Base-by-base conservation (phyloP, 108 stramenopile genomes). In the Stephanodiscus minutulus region DNA sequence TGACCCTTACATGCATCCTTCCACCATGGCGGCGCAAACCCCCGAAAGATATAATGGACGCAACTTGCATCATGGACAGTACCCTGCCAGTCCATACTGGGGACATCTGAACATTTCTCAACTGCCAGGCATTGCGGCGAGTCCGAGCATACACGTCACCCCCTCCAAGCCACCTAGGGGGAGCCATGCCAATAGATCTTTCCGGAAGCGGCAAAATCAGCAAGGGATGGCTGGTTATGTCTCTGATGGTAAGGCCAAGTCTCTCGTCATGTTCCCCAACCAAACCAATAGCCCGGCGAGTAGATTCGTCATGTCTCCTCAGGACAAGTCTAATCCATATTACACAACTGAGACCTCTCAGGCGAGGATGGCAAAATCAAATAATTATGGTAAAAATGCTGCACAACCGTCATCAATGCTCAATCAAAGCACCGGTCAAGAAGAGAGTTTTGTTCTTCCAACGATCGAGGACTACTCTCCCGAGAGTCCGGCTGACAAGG, bases 381-480 rank as follows among this genome's bases (percentile, higher is more conserved):
- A 37, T 33, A 39, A 64, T 5, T 48, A 57, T 11, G 50, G 33
- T 27, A 68, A 57, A 46, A 36, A 37, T 27, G 59, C 68, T n/a
- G 56, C 56, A 0, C 31, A 28, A 43, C 27, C 62, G 21, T 20
- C 74, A 24, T 67, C 66, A 18, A 25, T 35, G 17, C 78, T 79
- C 61, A 79, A 79, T 59, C 71, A 72, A 10, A 79, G 78, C 56
- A 37, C 44, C 20, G 64, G 73, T 37, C 65, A 61, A 24, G 78
- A 79, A 36, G 78, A 79, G 49, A 79, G 78, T 61, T 79, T 79
- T 68, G 78, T 80, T 49, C 68, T 80, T 9, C 79, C 79, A 37
- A 64, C 71, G 52, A 80, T 80, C 50, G 72, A 73, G 36, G 79
- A 73, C 35, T 80, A 61, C 67, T 66, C 72, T 18, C 58, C 61